These are phyloP conservation scores for Silene uniflora DNA, from an alignment of 148 eudicot species.

Conservation along the genomic window DNA sequence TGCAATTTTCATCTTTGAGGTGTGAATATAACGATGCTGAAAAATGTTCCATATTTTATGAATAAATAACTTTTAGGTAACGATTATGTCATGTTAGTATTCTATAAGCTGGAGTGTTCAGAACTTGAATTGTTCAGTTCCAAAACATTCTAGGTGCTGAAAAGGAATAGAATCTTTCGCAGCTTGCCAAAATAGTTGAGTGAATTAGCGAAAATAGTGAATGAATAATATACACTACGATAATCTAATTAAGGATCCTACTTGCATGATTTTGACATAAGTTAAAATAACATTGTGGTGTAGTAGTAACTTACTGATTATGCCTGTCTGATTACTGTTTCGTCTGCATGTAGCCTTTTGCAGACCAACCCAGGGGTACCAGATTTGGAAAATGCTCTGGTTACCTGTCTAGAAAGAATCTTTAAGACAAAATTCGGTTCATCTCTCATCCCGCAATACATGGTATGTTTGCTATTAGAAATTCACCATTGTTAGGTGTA, in stretches of 20 bases:
- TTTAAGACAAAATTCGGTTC: conserved; percentile 76
- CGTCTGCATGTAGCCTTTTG: conserved; percentile 54
- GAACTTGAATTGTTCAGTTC: neutral
- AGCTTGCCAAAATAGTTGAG: neutral
- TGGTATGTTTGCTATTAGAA: conserved; percentile 40
- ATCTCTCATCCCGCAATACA: conserved; percentile 78
- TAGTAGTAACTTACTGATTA: neutral
- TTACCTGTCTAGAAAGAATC: conserved; percentile 69
- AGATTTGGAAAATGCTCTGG: conserved; percentile 65
- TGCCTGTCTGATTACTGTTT: neutral
- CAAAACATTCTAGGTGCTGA: neutral
- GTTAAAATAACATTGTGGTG: neutral
- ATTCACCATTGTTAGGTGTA: neutral
- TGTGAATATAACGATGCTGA: neutral
- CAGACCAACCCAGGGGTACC: conserved; percentile 68
- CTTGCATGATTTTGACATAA: neutral
- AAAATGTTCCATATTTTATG: neutral
- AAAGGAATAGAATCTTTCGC: neutral
- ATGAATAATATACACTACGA: no score
- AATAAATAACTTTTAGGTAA: no score
- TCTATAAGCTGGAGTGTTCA: neutral
- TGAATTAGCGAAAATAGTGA: no score
- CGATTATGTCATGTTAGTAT: no score
- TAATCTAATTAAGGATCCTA: no score
- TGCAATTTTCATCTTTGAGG: neutral